A percentile compares a stretch with the other conserved stretches of the same genome.
Evolutionary conservation across 1,284 basidiomycete genomes (phyloP).

Genomic region (Ceraceosorus bombacis): DNA sequence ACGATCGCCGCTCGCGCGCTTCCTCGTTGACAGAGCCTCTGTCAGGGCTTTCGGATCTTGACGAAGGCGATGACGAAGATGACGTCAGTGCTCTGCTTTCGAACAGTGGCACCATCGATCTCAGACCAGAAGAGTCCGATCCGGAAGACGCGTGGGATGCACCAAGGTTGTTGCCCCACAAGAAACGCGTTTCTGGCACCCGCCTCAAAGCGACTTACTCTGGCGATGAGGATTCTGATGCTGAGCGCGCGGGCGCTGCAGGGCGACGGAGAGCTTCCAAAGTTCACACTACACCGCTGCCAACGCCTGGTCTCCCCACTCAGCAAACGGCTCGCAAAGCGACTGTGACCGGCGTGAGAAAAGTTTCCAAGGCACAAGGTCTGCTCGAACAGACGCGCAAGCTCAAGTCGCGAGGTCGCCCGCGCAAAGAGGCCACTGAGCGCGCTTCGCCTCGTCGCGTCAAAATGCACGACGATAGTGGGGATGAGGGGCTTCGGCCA

Average conservation of each 20-base stretch:
- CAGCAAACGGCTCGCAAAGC: too few species aligned
- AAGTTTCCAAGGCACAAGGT: too few species aligned
- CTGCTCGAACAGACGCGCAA: too few species aligned
- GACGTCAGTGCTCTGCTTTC: slow-evolving; percentile 22
- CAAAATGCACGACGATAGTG: too few species aligned
- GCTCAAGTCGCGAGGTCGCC: too few species aligned
- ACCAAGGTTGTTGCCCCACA: slow-evolving; percentile 29
- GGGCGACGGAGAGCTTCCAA: not conserved
- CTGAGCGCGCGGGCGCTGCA: slow-evolving; percentile 1
- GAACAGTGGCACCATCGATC: slow-evolving; percentile 2
- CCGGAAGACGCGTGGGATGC: slow-evolving; percentile 7
- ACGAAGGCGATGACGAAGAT: slow-evolving; percentile 29
- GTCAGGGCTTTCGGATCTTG: slow-evolving; percentile 24
- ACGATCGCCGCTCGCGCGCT: slow-evolving; percentile 19
- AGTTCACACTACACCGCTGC: not conserved
- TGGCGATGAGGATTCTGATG: slow-evolving; percentile 8
- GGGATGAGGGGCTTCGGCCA: too few species aligned
- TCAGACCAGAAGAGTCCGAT: not conserved
- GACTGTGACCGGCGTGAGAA: too few species aligned
- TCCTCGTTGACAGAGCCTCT: slow-evolving; percentile 37
- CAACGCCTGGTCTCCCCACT: not conserved
- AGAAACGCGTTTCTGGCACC: slow-evolving; percentile 39
- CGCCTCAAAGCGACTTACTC: slow-evolving; percentile 36
- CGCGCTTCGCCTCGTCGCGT: too few species aligned
- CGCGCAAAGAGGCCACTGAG: too few species aligned